Base-by-base conservation (phyloP, 495 filamentous ascomycete genomes). In the Pseudoneurospora amorphoporcata region DNA sequence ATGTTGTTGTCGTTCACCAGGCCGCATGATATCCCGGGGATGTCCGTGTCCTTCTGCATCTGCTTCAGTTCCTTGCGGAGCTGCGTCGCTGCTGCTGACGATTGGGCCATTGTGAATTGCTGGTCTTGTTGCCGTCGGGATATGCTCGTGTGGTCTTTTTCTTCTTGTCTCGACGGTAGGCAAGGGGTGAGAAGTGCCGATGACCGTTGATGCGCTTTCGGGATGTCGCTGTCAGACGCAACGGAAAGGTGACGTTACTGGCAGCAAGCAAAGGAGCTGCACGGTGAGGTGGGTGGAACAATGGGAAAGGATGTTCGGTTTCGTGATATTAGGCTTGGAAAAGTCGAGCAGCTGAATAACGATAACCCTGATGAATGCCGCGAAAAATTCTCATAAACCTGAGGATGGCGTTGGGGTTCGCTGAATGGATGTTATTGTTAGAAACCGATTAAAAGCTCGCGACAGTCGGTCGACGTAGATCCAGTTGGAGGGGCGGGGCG, bases 1-100 rank as follows among this genome's bases (percentile, higher is more conserved):
- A 98, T 91, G 79, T 97, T 98, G 83, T 85, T 90, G 76, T 91
- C 85, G 73, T 90, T 89, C 35, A 95, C 89, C 39, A 99, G 85
- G 2, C 95, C 95, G 79, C 92, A 95, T 74, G 93, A 97, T 77
- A 99, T 97, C 43, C 94, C 95, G 0, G 94, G 93, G 39, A 98
- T 91, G 81, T 97, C 93, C 77, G 92, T 94, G 76, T 93, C 92
- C 17, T 87, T 90, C 81, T 98, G 93, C 89, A 99, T 97, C 75
- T 94, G 89, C 84, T 95, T 95, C 53, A 98, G 87, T 83, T 99
- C 96, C 23, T 92, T 89, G 72, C 85, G 82, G 23, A 98, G 88
- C 75, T 97, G 90, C 70, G 90, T 86, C n/a, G 90, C 93, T 37
- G 92, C 89, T 4, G 81, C 82, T 29, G 81, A 80, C 2, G 79